phyloP scores from a whole-genome alignment of 768 basidiomycete species.

The Boletus edulis region DNA sequence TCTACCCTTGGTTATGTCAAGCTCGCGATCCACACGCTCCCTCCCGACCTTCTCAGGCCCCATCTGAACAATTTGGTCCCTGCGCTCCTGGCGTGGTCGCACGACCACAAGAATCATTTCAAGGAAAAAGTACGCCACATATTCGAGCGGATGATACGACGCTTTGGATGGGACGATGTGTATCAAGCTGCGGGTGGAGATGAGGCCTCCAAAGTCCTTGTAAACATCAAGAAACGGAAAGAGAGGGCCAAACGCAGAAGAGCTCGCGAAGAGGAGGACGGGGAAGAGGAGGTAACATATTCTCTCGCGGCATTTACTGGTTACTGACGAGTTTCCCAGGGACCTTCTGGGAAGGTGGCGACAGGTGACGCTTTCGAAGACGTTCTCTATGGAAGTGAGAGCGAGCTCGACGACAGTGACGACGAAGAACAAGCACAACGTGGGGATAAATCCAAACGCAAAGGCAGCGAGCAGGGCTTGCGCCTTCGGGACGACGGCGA shows the following conservation, averaged over 20 bases:
- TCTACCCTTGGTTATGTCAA: slow-evolving; percentile 95
- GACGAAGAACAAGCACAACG: slow-evolving; percentile 44
- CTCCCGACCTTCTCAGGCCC: slow-evolving; percentile 67
- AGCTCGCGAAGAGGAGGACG: slow-evolving; percentile 54
- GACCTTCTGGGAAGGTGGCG: slow-evolving; percentile 44
- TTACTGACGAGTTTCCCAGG: slow-evolving; percentile 32
- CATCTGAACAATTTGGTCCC: slow-evolving; percentile 79
- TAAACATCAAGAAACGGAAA: slow-evolving; percentile 95
- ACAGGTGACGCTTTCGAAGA: slow-evolving; percentile 94
- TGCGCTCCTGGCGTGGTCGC: slow-evolving; percentile 85
- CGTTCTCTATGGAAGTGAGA: slow-evolving; percentile 95
- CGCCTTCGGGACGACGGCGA: slow-evolving; percentile 89
- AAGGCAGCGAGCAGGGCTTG: slow-evolving; percentile 43
- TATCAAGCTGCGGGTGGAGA: slow-evolving; percentile 71
- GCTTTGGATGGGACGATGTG: slow-evolving; percentile 87
- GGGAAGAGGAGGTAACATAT: slow-evolving; percentile 47
- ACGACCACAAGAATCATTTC: slow-evolving; percentile 99
- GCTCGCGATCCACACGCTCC: slow-evolving; percentile 84
- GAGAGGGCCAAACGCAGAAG: slow-evolving; percentile 91
- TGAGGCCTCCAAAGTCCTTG: slow-evolving; percentile 82
- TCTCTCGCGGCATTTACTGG: neutral
- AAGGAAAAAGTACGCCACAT: slow-evolving; percentile 96
- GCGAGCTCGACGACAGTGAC: slow-evolving; percentile 76
- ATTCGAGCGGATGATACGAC: slow-evolving; percentile 90
- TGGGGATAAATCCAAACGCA: slow-evolving; percentile 35